phyloP scores from a whole-genome alignment of 2,329 filamentous ascomycete genomes.

The Fusarium decemcellulare region DNA sequence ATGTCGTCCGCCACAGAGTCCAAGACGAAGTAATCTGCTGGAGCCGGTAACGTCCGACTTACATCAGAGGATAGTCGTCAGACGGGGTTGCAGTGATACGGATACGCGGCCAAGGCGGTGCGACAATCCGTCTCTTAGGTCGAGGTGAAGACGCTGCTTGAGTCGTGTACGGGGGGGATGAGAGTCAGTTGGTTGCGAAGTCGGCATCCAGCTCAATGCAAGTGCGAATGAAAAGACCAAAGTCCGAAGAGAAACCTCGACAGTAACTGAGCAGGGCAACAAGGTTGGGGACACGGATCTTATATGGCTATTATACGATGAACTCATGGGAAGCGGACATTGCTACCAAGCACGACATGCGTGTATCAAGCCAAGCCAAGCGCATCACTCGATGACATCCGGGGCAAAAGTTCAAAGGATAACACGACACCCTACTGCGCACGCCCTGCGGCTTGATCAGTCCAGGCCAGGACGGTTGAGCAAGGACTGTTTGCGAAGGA shows the following conservation, averaged over 20 bases:
- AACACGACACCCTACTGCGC: conserved; percentile 38
- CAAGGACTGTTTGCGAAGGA: conserved; percentile 42
- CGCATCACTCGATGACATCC: conserved; percentile 41
- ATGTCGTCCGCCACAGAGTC: conserved; percentile 12
- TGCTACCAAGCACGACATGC: conserved; percentile 38
- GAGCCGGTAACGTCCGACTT: conserved; percentile 30
- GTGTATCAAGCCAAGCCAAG: conserved; percentile 43
- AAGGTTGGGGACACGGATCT: conserved; percentile 40
- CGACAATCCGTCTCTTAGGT: conserved; percentile 13
- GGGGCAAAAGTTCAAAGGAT: conserved; percentile 35
- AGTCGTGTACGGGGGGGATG: conserved; percentile 10
- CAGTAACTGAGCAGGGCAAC: conserved; percentile 4
- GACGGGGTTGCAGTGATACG: conserved; percentile 29
- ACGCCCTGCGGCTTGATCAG: conserved; percentile 28
- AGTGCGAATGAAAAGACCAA: conserved; percentile 11
- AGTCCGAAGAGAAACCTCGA: conserved; percentile 11
- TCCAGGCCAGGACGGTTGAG: conserved; percentile 29
- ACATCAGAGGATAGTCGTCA: conserved; percentile 35
- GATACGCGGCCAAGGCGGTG: conserved; percentile 19
- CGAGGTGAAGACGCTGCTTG: conserved; percentile 17
- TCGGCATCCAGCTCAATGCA: conserved; percentile 1
- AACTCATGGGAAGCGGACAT: conserved; percentile 37
- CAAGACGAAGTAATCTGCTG: conserved; percentile 19
- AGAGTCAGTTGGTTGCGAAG: not conserved
- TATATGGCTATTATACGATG: conserved; percentile 42